These are phyloP conservation scores for Cucurbita ficifolia DNA, from an alignment of 306 rosid genomes.

Conservation along the genomic window DNA sequence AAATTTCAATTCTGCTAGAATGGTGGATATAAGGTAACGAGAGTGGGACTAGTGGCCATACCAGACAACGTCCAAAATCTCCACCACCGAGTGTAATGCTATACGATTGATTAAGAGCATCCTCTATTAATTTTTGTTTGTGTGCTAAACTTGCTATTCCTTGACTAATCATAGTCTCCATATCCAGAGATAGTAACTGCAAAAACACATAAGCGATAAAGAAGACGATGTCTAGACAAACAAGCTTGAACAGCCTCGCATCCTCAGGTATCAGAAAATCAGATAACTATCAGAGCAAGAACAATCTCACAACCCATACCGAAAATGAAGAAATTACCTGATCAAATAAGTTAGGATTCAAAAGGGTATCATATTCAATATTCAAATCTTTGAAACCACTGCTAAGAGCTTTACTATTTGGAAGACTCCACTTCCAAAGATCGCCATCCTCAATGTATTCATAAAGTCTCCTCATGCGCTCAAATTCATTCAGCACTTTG, in stretches of 20 bases:
- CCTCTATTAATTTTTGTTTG: slow-evolving; percentile 53
- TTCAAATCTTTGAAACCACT: slow-evolving; percentile 59
- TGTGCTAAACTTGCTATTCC: slow-evolving; percentile 48
- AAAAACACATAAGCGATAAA: slow-evolving; percentile 7
- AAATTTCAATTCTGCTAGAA: not conserved
- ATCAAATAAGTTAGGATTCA: slow-evolving; percentile 51
- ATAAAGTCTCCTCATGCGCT: slow-evolving; percentile 31
- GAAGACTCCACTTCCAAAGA: slow-evolving; percentile 82
- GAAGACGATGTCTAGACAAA: not conserved
- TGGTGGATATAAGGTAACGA: not conserved
- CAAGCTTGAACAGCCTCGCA: not conserved
- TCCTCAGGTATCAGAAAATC: not conserved
- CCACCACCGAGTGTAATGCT: slow-evolving; percentile 56
- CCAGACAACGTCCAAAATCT: slow-evolving; percentile 62
- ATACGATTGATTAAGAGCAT: slow-evolving; percentile 38
- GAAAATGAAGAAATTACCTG: slow-evolving; percentile 25
- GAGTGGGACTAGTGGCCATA: slow-evolving; percentile 15
- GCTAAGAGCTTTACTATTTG: slow-evolving; percentile 66
- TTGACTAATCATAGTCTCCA: slow-evolving; percentile 40
- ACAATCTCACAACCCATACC: not conserved
- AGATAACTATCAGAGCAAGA: not conserved
- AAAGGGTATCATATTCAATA: slow-evolving; percentile 34
- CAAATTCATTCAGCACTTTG: slow-evolving; percentile 27
- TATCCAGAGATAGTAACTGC: slow-evolving; percentile 58
- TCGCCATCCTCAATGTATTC: slow-evolving; percentile 80